Percentiles rank a stretch among this genome's conserved stretches.
phyloP scores from a whole-genome alignment of 73 alveolate species.

The Halteria grandinella region DNA sequence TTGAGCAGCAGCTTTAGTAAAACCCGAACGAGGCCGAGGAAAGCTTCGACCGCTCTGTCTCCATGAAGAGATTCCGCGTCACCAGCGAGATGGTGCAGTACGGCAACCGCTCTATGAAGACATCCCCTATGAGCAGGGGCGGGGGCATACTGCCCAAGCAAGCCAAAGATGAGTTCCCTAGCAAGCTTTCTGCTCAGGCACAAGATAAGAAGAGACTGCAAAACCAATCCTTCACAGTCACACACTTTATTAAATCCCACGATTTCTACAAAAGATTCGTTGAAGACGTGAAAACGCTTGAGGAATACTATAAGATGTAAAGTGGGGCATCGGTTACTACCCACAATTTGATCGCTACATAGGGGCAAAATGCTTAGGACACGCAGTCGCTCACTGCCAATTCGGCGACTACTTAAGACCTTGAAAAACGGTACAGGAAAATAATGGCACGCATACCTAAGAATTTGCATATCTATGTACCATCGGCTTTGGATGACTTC shows the following conservation, averaged over 20 bases:
- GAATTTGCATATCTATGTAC: background rate
- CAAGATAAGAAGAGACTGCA: no score
- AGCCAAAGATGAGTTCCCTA: no score
- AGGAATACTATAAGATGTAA: no score
- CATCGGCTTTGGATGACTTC: constrained; percentile 17
- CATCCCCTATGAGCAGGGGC: no score
- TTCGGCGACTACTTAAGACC: background rate
- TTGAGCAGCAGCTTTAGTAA: background rate
- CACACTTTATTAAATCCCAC: constrained; percentile 1
- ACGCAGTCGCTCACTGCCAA: no score
- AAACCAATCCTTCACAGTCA: no score
- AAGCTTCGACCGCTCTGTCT: background rate
- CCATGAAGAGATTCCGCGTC: background rate
- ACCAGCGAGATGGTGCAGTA: background rate
- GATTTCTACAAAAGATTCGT: background rate
- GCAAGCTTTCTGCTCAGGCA: no score
- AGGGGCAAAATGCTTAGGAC: no score
- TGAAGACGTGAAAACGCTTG: constrained; percentile 9
- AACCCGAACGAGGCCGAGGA: constrained; percentile 33
- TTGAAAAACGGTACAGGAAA: background rate
- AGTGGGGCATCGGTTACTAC: no score
- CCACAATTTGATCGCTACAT: no score
- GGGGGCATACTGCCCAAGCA: no score
- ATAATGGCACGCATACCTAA: constrained; percentile 8
- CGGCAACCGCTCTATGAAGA: no score